A percentile compares a stretch with the other conserved stretches of the same genome.
Evolutionary conservation across 352 stramenopile species (phyloP).

Genomic region (Phytophthora capsici): DNA sequence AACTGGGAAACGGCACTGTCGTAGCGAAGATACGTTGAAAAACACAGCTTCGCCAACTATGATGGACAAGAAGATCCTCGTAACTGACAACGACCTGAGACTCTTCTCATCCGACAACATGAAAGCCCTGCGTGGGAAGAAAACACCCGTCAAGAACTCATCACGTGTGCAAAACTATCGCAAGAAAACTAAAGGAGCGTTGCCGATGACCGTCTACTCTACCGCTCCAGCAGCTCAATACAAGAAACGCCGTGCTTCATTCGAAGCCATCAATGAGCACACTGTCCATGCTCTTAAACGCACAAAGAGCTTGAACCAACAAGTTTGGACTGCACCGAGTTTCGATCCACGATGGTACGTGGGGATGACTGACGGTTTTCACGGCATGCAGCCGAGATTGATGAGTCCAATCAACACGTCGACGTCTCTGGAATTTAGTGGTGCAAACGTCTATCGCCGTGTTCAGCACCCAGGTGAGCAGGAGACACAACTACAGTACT

Average conservation of each 20-base stretch:
- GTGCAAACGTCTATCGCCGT: background rate
- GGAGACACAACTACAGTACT: constrained; percentile 4
- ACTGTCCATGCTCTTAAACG: constrained; percentile 12
- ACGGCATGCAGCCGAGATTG: constrained; percentile 26
- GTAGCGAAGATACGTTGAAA: constrained; percentile 8
- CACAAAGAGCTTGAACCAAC: constrained; percentile 14
- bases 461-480: constrained; percentile 12
- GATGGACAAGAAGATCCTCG: constrained; percentile 55
- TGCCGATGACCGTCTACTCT: background rate
- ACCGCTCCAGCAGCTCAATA: background rate
- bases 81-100: constrained; percentile 53
- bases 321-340: background rate
- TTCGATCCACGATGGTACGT: constrained; percentile 21
- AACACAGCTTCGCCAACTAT: constrained; percentile 43
- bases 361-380: constrained; percentile 16
- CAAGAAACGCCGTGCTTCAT: constrained; percentile 20
- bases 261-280: constrained; percentile 6
- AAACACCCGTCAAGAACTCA: constrained; percentile 7
- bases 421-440: background rate
- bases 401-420: constrained; percentile 3
- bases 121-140: constrained; percentile 11
- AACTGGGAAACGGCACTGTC: background rate
- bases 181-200: constrained; percentile 7
- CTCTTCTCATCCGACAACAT: constrained; percentile 33
- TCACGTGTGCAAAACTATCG: constrained; percentile 15